These are phyloP conservation scores for Populus tomentosa DNA, from an alignment of 441 rosid species.

Conservation along the genomic window DNA sequence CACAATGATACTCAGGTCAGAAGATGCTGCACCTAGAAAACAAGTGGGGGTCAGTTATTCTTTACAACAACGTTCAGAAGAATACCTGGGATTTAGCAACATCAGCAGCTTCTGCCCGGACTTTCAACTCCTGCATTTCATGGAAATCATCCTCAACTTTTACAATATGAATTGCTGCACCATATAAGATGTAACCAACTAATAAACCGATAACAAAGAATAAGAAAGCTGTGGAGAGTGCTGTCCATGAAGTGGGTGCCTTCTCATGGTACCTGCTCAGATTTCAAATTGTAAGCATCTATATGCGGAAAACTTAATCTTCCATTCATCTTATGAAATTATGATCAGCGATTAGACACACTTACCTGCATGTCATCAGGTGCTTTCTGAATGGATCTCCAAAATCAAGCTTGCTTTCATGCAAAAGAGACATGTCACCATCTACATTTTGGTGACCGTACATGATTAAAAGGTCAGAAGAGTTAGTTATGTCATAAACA, in stretches of 20 bases:
- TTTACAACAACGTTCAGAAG: neutral
- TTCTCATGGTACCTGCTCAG: slow-evolving; percentile 72
- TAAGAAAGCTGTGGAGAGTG: slow-evolving; percentile 59
- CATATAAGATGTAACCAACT: slow-evolving; percentile 76
- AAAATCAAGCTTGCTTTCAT: slow-evolving; percentile 80
- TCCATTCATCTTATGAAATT: slow-evolving; percentile 10
- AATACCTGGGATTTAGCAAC: slow-evolving; percentile 87
- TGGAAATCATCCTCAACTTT: slow-evolving; percentile 87
- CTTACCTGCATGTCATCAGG: slow-evolving; percentile 86
- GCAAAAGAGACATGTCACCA: slow-evolving; percentile 64
- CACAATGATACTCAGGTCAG: slow-evolving; percentile 3
- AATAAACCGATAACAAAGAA: slow-evolving; percentile 68
- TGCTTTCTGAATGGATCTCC: slow-evolving; percentile 95
- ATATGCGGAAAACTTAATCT: slow-evolving; percentile 4
- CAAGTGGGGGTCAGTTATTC: neutral
- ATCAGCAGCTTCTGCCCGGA: slow-evolving; percentile 92
- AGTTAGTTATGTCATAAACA: slow-evolving; percentile 81
- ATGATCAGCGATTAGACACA: slow-evolving; percentile 14
- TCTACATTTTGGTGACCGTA: slow-evolving; percentile 79
- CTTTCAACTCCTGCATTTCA: slow-evolving; percentile 78
- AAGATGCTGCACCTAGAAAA: slow-evolving; percentile 3
- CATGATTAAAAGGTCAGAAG: slow-evolving; percentile 79
- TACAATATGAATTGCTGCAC: slow-evolving; percentile 70
- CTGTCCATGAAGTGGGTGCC: slow-evolving; percentile 71
- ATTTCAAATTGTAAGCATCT: slow-evolving; percentile 13